Base-by-base conservation (phyloP, 2,329 filamentous ascomycete genomes). In the Alternaria infectoria region DNA sequence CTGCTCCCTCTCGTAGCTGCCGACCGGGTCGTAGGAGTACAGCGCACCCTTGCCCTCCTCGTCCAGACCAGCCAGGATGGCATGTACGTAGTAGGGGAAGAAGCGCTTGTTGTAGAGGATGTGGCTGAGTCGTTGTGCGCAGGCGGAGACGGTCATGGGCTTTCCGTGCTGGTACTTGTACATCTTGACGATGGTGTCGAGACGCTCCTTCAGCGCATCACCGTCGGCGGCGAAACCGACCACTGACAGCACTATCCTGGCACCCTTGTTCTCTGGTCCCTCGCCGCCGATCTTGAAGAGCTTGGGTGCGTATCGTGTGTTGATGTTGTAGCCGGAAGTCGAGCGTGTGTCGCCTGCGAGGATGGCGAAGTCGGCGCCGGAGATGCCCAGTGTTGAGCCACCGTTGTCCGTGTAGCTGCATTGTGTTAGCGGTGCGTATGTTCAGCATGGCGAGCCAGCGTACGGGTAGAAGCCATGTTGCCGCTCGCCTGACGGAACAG, bases 121-220 rank as follows among this genome's bases (percentile, higher is more conserved):
- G 50, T 96, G 97, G 44, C 93, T 95, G 65, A 99, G 87, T 60
- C 95, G 90, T 83, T 98, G 95, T 59, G 96, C 96, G 82, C 95
- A 98, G 52, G 96, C 96, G 76, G 93, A 91, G 77, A 98, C 91
- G 68, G 89, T 91, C 91, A 99, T 99, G 69, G 93, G 89, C 86
- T 98, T 99, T 82, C 93, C 93, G 81, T 98, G 95, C 80, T 96
- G 93, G 86, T 97, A 97, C 76, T 92, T 92, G 88, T 98, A 98
- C 91, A 98, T 97, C 86, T 97, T 98, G 86, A 96, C 96, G 77
- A 97, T 89, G 68, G 93, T 90, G 80, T 98, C 95, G 68, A 98
- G 88, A 69, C 93, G 92, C 83, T 98, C 95, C 82, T 96, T 95
- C 73, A 99, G 86, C 36, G 96, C 95, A 75, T 94, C 90, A 64